phyloP scores from a whole-genome alignment of 495 filamentous ascomycete species.

The Penicillium maclennaniae region DNA sequence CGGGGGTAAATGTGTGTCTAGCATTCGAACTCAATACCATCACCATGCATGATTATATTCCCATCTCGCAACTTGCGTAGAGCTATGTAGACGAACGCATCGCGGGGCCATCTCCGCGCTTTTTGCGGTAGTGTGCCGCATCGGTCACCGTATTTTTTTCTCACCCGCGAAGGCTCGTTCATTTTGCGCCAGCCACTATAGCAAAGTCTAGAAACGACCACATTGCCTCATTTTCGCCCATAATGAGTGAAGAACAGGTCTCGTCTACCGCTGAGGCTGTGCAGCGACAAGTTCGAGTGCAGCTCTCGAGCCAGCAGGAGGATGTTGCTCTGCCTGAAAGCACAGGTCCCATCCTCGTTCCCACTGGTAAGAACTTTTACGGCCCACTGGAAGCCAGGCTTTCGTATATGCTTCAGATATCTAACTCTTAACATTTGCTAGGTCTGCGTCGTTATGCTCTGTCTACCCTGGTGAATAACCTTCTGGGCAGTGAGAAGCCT shows the following conservation, averaged over 20 bases:
- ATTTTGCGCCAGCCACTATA: conserved; percentile 30
- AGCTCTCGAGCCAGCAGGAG: conserved; percentile 53
- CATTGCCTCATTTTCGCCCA: conserved; percentile 13
- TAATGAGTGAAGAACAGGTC: conserved; percentile 32
- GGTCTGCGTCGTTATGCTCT: conserved; percentile 86
- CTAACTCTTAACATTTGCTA: conserved; percentile 27
- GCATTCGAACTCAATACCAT: not conserved
- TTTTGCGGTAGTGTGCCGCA: conserved; percentile 45
- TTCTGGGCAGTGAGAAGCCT: conserved; percentile 71
- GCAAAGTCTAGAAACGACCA: conserved; percentile 14
- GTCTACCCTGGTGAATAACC: conserved; percentile 88
- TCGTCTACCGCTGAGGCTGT: conserved; percentile 26
- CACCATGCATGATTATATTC: not conserved
- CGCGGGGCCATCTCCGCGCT: conserved; percentile 36
- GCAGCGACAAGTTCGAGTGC: conserved; percentile 57
- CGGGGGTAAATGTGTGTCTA: conserved; percentile 9
- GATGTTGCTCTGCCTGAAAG: conserved; percentile 60
- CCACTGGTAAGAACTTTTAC: conserved; percentile 50
- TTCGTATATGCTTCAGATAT: not conserved
- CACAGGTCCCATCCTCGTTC: conserved; percentile 59
- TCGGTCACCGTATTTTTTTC: conserved; percentile 47
- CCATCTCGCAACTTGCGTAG: not conserved
- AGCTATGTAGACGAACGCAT: conserved; percentile 5
- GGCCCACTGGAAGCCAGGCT: conserved; percentile 4
- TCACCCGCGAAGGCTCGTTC: conserved; percentile 28